Evolutionary conservation across 2,329 filamentous ascomycete genomes (phyloP).

Genomic region (Pestalotiopsis sp.): DNA sequence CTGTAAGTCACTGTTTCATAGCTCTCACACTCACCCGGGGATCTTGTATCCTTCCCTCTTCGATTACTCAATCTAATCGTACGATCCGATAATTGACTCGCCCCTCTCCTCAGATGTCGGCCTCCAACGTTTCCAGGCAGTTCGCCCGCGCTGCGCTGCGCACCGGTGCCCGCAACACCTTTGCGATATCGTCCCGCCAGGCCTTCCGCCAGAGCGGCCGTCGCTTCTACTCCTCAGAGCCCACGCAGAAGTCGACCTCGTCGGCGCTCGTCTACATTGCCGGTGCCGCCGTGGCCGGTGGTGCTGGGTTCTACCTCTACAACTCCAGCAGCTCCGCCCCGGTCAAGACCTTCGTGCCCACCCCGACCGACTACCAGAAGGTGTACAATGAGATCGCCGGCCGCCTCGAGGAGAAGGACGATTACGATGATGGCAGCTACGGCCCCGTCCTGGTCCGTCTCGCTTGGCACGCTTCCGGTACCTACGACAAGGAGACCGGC

Average conservation of each 20-base stretch:
- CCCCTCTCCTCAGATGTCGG: conserved; percentile 40
- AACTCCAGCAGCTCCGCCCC: conserved; percentile 53
- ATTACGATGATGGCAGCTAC: conserved; percentile 97
- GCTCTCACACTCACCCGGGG: not conserved
- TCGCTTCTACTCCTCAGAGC: conserved; percentile 78
- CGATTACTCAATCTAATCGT: not conserved
- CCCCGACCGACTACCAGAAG: conserved; percentile 88
- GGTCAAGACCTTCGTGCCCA: conserved; percentile 69
- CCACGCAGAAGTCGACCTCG: conserved; percentile 53
- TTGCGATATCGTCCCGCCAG: conserved; percentile 63
- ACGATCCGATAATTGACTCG: conserved; percentile 2
- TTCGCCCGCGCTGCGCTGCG: conserved; percentile 62
- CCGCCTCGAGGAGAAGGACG: conserved; percentile 82
- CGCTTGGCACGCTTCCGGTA: conserved; percentile 93
- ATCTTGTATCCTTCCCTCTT: not conserved
- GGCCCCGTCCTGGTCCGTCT: conserved; percentile 88
- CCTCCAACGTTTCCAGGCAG: conserved; percentile 50
- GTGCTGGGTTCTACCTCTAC: conserved; percentile 69
- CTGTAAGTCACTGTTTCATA: not conserved
- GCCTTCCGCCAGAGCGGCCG: conserved; percentile 74
- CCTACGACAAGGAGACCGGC: conserved; percentile 83
- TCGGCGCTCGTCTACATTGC: conserved; percentile 57
- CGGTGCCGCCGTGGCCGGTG: conserved; percentile 62
- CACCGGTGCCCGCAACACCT: conserved; percentile 59
- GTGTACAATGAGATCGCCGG: conserved; percentile 88